phyloP scores from a whole-genome alignment of 108 stramenopile species.

The Mayamaea pseudoterrestris region DNA sequence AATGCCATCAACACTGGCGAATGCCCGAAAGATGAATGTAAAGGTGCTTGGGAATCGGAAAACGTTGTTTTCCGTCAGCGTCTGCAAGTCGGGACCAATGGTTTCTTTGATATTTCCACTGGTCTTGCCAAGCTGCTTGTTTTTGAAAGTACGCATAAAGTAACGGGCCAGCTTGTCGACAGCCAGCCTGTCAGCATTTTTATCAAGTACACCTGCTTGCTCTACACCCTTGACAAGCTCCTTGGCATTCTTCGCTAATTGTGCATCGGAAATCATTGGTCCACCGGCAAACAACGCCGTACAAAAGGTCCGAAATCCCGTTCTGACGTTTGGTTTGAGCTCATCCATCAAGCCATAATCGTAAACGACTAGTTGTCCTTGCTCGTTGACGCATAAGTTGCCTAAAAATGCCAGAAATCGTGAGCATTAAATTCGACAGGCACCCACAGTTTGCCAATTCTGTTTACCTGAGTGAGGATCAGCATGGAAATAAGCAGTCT shows the following conservation, averaged over 20 bases:
- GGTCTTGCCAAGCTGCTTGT: constrained; percentile 75
- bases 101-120: constrained; percentile 73
- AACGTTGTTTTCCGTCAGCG: constrained; percentile 72
- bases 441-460: background rate
- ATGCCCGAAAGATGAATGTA: constrained; percentile 94
- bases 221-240: constrained; percentile 90
- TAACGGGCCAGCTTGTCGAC: constrained; percentile 91
- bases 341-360: constrained; percentile 98
- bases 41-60: constrained; percentile 94
- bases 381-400: constrained; percentile 73
- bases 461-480: constrained; percentile 19
- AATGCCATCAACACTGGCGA: constrained; percentile 95
- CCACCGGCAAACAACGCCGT: constrained; percentile 81
- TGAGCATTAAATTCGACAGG: background rate
- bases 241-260: constrained; percentile 78
- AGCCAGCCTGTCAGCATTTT: constrained; percentile 87
- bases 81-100: constrained; percentile 72
- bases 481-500: constrained; percentile 46
- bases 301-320: constrained; percentile 80
- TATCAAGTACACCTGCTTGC: constrained; percentile 83
- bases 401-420: constrained; percentile 7
- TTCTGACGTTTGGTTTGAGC: constrained; percentile 69
- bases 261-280: constrained; percentile 56
- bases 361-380: constrained; percentile 86
- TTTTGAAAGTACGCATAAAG: constrained; percentile 90